Evolutionary conservation across 495 filamentous ascomycete species (phyloP).

Genomic region (Poronia punctata): DNA sequence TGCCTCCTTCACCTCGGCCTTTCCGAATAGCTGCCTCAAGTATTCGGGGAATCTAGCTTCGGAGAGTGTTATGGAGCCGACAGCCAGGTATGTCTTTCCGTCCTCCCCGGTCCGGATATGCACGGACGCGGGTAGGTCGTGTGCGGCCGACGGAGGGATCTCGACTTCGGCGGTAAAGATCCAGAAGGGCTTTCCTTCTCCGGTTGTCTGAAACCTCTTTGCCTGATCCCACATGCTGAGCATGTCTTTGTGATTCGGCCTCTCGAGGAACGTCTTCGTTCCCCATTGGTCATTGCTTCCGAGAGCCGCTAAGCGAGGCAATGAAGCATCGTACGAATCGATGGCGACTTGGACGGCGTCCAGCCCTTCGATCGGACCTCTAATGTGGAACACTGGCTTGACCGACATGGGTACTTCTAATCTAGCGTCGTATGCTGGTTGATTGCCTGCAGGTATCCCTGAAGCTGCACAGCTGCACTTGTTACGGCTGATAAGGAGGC

Average conservation of each 20-base stretch:
- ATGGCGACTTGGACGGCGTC: constrained; percentile 3
- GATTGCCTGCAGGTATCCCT: background rate
- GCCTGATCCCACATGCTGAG: background rate
- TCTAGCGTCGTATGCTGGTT: background rate
- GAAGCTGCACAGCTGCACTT: too few relatives aligned
- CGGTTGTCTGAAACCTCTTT: background rate
- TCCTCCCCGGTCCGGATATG: background rate
- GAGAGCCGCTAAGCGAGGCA: background rate
- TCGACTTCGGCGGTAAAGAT: constrained; percentile 7
- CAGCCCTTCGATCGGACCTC: background rate
- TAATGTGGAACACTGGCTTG: constrained; percentile 2
- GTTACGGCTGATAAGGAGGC: too few relatives aligned
- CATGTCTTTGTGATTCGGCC: background rate
- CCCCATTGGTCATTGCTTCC: constrained; percentile 5
- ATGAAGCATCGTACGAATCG: constrained; percentile 2
- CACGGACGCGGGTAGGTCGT: constrained; percentile 1
- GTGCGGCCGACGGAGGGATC: background rate
- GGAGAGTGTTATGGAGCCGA: constrained; percentile 4
- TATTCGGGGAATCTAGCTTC: constrained; percentile 1
- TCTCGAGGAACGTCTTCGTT: background rate
- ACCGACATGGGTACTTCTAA: background rate
- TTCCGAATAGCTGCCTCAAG: background rate
- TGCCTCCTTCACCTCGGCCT: background rate
- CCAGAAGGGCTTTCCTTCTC: constrained; percentile 1
- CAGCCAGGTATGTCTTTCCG: background rate